A percentile compares a stretch with the other conserved stretches of the same genome.
phyloP scores from a whole-genome alignment of 2,329 filamentous ascomycete species.

The Xylaria sp. region DNA sequence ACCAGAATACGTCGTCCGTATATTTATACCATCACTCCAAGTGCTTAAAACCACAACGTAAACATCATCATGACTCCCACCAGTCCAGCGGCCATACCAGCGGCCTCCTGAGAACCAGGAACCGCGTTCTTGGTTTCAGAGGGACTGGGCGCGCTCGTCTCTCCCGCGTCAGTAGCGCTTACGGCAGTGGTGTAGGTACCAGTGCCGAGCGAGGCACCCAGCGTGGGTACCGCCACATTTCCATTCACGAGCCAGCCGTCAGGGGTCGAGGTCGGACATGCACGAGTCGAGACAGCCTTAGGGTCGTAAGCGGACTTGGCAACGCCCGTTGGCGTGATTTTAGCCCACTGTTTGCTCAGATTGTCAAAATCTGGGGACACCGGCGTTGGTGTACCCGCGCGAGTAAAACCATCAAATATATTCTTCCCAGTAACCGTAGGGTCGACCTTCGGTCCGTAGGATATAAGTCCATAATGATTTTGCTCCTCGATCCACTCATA shows the following conservation, averaged over 20 bases:
- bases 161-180: conserved; percentile 35
- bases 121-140: conserved; percentile 54
- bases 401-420: conserved; percentile 72
- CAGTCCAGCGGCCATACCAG: conserved; percentile 60
- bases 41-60: conserved; percentile 58
- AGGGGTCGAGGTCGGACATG: conserved; percentile 75
- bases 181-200: conserved; percentile 44
- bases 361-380: conserved; percentile 81
- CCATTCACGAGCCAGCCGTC: conserved; percentile 79
- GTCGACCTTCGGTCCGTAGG: conserved; percentile 72
- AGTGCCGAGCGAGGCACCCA: conserved; percentile 64
- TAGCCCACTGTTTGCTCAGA: conserved; percentile 79
- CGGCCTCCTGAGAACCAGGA: conserved; percentile 58
- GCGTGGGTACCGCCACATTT: conserved; percentile 72
- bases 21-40: conserved; percentile 10
- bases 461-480: conserved; percentile 84
- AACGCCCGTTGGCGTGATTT: conserved; percentile 74
- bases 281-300: conserved; percentile 67
- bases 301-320: conserved; percentile 72
- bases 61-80: conserved; percentile 63
- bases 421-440: conserved; percentile 62
- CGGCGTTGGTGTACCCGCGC: conserved; percentile 78
- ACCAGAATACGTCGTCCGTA: conserved; percentile 12
- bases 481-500: conserved; percentile 82
- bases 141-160: conserved; percentile 43